Base-by-base conservation (phyloP, 176 grass and related monocot genomes). In the Juncus inflexus region DNA sequence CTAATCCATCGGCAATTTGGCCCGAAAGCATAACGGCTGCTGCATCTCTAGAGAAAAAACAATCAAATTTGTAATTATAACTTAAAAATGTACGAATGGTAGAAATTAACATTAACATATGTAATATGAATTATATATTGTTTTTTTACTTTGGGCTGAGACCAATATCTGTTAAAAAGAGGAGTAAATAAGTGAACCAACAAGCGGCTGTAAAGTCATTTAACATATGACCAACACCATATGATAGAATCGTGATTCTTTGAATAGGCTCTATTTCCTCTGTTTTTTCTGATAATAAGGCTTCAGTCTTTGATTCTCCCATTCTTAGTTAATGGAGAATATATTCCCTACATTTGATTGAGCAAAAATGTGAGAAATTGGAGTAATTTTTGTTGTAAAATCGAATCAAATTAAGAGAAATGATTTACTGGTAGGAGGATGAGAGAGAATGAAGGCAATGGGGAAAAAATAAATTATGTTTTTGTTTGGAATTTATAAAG, bases 191-290 rank as follows among this genome's bases (percentile, higher is more conserved):
- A 37, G 92, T 97, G 74, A 97, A 91, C 92, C 87, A 91, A 70
- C 92, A 97, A 14, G 87, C 84, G 12, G 92, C 85, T 58, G 92
- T 97, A 67, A 91, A 91, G 40, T 97, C 92, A 80, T 97, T 97
- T 73, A 97, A 79, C 87, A 97, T 97, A 81, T 97, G 92, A 61
- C 92, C 87, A 47, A 82, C 74, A 47, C 92, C 92, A 52, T 97
- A 97, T 15, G 87, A 91, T 65, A 97, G 74, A 74, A 85, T 73
- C 3, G 82, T 10, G 16, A 86, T 67, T 69, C 92, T 89, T 41
- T 75, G 82, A 55, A 97, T 72, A 49, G 79, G 82, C 12, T 66
- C 70, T 4, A 78, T 80, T 69, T 83, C n/a, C 40, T 77, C 52
- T 28, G 19, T 28, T 72, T 61, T 61, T 73, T 88, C 87, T 77